Conservation (phyloP, 208 protist genomes). For the Crithidia expoeki region DNA sequence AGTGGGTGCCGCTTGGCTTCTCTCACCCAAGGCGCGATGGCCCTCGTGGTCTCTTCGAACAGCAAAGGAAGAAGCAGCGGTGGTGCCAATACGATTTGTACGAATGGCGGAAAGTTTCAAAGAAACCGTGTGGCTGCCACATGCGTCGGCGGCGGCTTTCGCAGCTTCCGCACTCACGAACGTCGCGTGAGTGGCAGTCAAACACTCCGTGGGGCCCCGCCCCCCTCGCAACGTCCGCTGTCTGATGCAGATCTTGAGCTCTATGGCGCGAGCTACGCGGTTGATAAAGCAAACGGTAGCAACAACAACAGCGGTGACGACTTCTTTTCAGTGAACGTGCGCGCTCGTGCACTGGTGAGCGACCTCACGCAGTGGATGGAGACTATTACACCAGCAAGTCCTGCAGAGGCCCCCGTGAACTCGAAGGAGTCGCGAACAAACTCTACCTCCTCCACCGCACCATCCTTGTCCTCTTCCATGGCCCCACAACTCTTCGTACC, state of each 20-base stretch:
- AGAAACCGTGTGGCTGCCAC: neutral
- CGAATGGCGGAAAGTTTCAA: neutral
- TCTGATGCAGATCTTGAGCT: constrained; percentile 28
- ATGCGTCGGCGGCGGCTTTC: constrained; percentile 17
- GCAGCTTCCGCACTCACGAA: constrained; percentile 23
- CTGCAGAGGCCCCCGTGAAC: neutral
- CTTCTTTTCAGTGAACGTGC: constrained; percentile 53
- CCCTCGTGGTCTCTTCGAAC: neutral
- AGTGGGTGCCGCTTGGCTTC: constrained; percentile 16
- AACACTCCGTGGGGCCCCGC: constrained; percentile 12
- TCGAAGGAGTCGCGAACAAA: neutral
- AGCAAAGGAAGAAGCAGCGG: constrained; percentile 3
- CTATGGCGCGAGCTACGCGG: constrained; percentile 58
- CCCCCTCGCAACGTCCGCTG: constrained; percentile 17
- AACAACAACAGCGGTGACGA: constrained; percentile 16
- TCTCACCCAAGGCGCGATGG: constrained; percentile 3
- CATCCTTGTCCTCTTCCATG: neutral
- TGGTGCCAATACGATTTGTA: neutral
- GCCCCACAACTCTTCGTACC: neutral
- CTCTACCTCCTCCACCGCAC: neutral
- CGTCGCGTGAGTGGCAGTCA: constrained; percentile 24
- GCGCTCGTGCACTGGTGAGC: constrained; percentile 38
- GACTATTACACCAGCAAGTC: constrained; percentile 14
- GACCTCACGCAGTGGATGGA: constrained; percentile 43
- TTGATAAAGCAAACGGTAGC: constrained; percentile 16